Percentiles rank a stretch among this genome's conserved stretches.
phyloP scores from a whole-genome alignment of 2,329 filamentous ascomycete species.

The Seiridium cupressi region DNA sequence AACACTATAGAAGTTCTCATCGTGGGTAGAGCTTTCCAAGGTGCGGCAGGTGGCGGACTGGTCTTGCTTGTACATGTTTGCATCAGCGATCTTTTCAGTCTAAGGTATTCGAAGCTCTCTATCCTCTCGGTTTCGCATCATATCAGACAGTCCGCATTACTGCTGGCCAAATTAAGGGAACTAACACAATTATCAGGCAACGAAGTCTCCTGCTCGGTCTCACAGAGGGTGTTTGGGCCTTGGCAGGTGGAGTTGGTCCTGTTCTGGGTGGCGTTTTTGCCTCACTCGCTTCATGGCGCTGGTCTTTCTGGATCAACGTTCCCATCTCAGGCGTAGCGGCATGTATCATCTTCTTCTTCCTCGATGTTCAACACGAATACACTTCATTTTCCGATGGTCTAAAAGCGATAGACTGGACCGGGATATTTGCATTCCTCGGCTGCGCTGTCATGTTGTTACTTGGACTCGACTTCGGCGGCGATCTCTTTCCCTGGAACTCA shows the following conservation, averaged over 20 bases:
- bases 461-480: slow-evolving; percentile 2
- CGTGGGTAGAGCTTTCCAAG: slow-evolving; percentile 28
- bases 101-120: slow-evolving; percentile 6
- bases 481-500: slow-evolving; percentile 1
- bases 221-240: slow-evolving; percentile 50
- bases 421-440: background rate
- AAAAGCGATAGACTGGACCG: slow-evolving; percentile 1
- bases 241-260: slow-evolving; percentile 18
- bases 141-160: too few species aligned
- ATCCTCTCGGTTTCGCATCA: too few species aligned
- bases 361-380: slow-evolving; percentile 1
- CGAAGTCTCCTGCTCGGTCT: slow-evolving; percentile 17
- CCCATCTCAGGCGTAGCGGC: background rate
- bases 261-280: slow-evolving; percentile 21
- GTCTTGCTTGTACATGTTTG: slow-evolving; percentile 33
- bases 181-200: slow-evolving; percentile 5
- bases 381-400: background rate
- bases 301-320: slow-evolving; percentile 19
- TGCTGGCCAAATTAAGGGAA: background rate
- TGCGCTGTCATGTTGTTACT: background rate
- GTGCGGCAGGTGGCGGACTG: slow-evolving; percentile 32
- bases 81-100: slow-evolving; percentile 35
- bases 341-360: background rate
- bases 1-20: slow-evolving; percentile 35
- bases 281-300: slow-evolving; percentile 17